These are phyloP conservation scores for Pterocarpus santalinus DNA, from an alignment of 306 rosid genomes.

Conservation along the genomic window DNA sequence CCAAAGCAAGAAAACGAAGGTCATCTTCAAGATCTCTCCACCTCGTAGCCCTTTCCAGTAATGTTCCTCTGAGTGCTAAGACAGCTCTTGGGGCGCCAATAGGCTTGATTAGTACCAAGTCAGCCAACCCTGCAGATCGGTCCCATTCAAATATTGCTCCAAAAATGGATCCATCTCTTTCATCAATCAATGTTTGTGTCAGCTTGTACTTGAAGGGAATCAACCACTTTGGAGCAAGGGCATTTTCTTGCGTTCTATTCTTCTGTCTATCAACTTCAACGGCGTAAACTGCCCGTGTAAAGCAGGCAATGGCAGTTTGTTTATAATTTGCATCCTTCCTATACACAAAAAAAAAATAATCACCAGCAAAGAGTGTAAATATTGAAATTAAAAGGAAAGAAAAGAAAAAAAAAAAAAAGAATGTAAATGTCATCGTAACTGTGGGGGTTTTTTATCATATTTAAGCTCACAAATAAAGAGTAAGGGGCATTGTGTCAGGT, in stretches of 20 bases:
- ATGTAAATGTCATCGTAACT: conserved; percentile 13
- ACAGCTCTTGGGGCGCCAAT: conserved; percentile 87
- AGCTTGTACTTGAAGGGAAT: conserved; percentile 86
- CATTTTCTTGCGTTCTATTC: conserved; percentile 62
- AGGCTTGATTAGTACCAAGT: conserved; percentile 67
- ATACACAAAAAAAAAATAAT: conserved; percentile 22
- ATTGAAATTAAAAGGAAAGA: too few species aligned
- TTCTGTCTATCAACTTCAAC: conserved; percentile 92
- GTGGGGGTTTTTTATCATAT: background rate
- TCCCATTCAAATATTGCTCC: conserved; percentile 96
- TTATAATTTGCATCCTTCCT: conserved; percentile 80
- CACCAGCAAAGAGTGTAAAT: background rate
- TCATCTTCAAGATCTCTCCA: conserved; percentile 85
- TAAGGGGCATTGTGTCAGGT: conserved; percentile 2
- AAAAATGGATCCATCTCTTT: conserved; percentile 91
- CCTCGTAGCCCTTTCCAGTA: conserved; percentile 71
- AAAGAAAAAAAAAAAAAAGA: background rate
- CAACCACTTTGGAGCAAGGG: conserved; percentile 86
- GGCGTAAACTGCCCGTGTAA: conserved; percentile 77
- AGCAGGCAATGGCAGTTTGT: conserved; percentile 82
- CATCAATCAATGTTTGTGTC: conserved; percentile 63
- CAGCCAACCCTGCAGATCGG: conserved; percentile 71
- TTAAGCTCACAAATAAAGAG: conserved; percentile 33
- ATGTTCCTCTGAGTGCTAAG: conserved; percentile 85
- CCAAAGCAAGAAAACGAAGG: conserved; percentile 83